phyloP scores from a whole-genome alignment of 106 monocot species.

The Agapanthus africanus region DNA sequence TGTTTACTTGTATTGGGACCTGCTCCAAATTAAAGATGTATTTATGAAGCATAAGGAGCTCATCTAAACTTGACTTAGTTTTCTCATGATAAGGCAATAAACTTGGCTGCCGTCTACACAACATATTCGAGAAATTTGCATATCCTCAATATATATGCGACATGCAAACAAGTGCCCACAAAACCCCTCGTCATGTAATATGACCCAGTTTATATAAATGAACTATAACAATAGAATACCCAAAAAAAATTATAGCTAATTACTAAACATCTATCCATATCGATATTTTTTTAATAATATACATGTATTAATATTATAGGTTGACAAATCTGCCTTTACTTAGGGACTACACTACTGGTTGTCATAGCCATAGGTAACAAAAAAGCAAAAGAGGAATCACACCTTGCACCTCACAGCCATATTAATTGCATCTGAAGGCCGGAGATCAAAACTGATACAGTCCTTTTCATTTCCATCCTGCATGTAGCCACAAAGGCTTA shows the following conservation, averaged over 20 bases:
- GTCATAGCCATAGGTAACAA: no score
- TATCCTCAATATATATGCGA: neutral
- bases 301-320: no score
- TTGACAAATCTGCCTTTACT: no score
- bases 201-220: no score
- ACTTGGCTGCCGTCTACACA: neutral
- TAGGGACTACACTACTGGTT: no score
- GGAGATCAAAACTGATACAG: slow-evolving; percentile 69
- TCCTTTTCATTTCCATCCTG: slow-evolving; percentile 79
- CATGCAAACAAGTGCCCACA: no score
- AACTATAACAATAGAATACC: no score
- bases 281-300: no score
- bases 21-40: slow-evolving; percentile 9
- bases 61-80: neutral
- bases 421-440: slow-evolving; percentile 98
- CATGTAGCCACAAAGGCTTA: slow-evolving; percentile 1
- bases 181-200: no score
- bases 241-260: no score
- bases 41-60: neutral
- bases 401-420: slow-evolving; percentile 93
- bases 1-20: slow-evolving; percentile 97
- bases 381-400: slow-evolving; percentile 6
- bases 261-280: no score
- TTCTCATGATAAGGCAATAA: neutral
- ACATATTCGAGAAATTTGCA: neutral